Conservation (phyloP, 495 filamentous ascomycete genomes). For the Xylaria acuta region DNA sequence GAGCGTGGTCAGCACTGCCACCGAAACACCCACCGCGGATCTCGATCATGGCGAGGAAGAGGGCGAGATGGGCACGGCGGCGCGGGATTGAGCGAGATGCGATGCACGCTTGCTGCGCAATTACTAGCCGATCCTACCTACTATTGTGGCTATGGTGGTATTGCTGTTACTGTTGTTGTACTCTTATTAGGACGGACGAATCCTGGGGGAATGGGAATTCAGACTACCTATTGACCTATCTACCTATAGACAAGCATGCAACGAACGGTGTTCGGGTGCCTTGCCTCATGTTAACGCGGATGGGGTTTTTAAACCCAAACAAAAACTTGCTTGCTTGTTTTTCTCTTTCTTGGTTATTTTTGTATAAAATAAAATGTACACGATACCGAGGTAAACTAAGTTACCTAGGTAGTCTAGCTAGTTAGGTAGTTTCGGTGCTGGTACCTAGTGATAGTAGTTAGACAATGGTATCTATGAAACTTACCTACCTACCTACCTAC, state of each 20-base stretch:
- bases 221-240: neutral
- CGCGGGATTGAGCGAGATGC: neutral
- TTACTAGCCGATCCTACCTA: neutral
- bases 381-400: neutral
- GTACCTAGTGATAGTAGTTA: neutral
- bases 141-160: neutral
- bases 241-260: neutral
- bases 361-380: conserved; percentile 6
- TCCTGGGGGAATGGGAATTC: neutral
- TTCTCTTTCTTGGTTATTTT: neutral
- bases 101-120: neutral
- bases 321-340: neutral
- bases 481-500: neutral
- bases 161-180: neutral
- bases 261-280: conserved; percentile 4
- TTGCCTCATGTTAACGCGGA: neutral
- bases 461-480: neutral
- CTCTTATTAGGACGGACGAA: neutral
- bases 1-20: conserved; percentile 42
- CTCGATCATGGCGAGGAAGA: conserved; percentile 27
- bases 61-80: conserved; percentile 36
- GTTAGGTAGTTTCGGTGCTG: neutral
- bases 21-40: conserved; percentile 32
- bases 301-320: neutral
- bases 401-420: neutral